Evolutionary conservation across 305 asterid species (phyloP), one percentile per base, ranked within the genome.

Genomic region (Vinca major): DNA sequence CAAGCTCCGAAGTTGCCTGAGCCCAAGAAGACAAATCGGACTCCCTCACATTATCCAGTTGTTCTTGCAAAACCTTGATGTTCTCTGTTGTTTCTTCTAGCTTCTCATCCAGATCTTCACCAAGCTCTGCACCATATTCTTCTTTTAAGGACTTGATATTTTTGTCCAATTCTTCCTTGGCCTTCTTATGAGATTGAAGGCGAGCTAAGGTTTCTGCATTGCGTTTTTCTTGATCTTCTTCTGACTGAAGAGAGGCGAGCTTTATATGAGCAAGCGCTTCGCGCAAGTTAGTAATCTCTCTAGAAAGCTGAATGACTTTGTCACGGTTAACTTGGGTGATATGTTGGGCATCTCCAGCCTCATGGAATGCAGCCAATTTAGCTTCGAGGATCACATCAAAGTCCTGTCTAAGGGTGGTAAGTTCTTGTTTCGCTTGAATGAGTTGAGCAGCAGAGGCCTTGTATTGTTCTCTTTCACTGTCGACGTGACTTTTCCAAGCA

Each of bases 381-480:
- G 86, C 89, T 54, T 80, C 96, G 4, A 91, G 79, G 43, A 85
- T 91, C 8, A 85, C 83, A 6, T 93, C 99, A 7, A 93, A 84
- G 65, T 91, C 99, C 68, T 83, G 96, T 17, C 93, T 77, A 1
- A 93, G 81, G 68, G 69, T 86, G 0, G 95, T 81, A 2, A 89
- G 94, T 70, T 89, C 96, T 77, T 91, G 96, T 73, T 93, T 91
- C 2, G 73, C 74, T 0, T 82, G 84, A 3, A 80, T 83, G 68
- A 93, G 86, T 66, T 89, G 86, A 0, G 86, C 88, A 0, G 96
- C 75, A 0, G 91, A 73, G 69, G 86, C 84, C 75, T 83, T 86
- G 78, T 91, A 88, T 21, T 70, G 85, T 36, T 91, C 88, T 50
- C 92, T 81, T 75, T 85, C 95, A 2, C 64, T 62, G 65, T 86